Percentiles rank a stretch among this genome's conserved stretches.
phyloP scores from a whole-genome alignment of 352 stramenopile genomes.

The Pseudoperonospora humuli region DNA sequence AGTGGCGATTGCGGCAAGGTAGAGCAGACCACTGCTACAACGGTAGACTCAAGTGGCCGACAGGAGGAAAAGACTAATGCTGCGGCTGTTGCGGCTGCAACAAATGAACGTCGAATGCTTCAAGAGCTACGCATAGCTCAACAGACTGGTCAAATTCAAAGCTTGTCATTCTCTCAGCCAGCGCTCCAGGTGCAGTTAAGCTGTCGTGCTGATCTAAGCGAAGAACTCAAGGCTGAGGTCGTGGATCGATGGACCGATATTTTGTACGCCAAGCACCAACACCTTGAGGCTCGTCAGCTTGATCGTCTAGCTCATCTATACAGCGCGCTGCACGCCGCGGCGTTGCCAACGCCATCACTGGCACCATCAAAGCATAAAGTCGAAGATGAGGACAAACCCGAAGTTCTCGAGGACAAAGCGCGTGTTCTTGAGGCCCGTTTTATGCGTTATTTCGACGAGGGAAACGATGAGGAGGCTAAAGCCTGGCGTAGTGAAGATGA shows the following conservation, averaged over 20 bases:
- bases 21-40: neutral
- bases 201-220: slow-evolving; percentile 12
- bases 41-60: slow-evolving; percentile 8
- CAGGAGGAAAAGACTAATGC: slow-evolving; percentile 14
- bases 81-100: slow-evolving; percentile 20
- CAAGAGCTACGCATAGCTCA: slow-evolving; percentile 46
- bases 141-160: slow-evolving; percentile 45
- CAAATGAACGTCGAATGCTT: slow-evolving; percentile 35
- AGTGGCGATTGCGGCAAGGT: slow-evolving; percentile 1
- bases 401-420: slow-evolving; percentile 24
- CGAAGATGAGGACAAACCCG: slow-evolving; percentile 13
- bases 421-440: slow-evolving; percentile 39
- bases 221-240: slow-evolving; percentile 6
- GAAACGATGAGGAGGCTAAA: slow-evolving; percentile 1
- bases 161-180: slow-evolving; percentile 40
- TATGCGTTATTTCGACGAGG: slow-evolving; percentile 52
- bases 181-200: slow-evolving; percentile 47
- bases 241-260: slow-evolving; percentile 27
- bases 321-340: slow-evolving; percentile 33
- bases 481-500: slow-evolving; percentile 21
- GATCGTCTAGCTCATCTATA: slow-evolving; percentile 50
- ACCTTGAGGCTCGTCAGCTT: slow-evolving; percentile 53
- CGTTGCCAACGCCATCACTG: slow-evolving; percentile 18
- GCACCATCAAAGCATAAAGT: neutral
- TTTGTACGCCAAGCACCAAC: slow-evolving; percentile 55